These are phyloP conservation scores for Fusarium graminum DNA, from an alignment of 2,329 filamentous ascomycete species.

Conservation along the genomic window DNA sequence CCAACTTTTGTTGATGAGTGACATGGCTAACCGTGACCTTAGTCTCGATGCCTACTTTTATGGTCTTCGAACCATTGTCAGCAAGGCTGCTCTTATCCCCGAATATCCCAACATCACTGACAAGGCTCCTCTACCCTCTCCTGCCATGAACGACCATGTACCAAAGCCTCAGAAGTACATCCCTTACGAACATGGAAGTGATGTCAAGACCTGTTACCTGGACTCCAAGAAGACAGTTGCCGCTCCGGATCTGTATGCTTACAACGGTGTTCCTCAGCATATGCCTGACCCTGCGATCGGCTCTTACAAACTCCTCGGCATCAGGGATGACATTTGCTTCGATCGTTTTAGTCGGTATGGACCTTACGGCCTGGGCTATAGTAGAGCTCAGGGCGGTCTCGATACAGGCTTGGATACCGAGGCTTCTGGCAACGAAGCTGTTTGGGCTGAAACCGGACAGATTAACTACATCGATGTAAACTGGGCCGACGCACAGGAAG, in stretches of 20 bases:
- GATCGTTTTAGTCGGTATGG: constrained; percentile 88
- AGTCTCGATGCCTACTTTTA: constrained; percentile 87
- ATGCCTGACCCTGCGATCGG: constrained; percentile 84
- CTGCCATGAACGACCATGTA: constrained; percentile 53
- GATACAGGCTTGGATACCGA: constrained; percentile 81
- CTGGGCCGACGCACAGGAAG: constrained; percentile 67
- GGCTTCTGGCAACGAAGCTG: constrained; percentile 71
- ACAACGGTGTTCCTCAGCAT: constrained; percentile 77
- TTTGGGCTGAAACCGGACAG: constrained; percentile 68
- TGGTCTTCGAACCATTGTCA: constrained; percentile 78
- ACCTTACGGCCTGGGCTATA: constrained; percentile 89
- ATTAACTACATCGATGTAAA: constrained; percentile 69
- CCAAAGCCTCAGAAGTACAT: constrained; percentile 69
- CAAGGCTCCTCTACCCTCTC: constrained; percentile 52
- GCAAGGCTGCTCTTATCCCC: constrained; percentile 71
- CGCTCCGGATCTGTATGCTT: constrained; percentile 75
- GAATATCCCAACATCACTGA: constrained; percentile 74
- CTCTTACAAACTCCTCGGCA: constrained; percentile 78
- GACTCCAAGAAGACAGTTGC: constrained; percentile 69
- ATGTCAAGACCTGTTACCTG: constrained; percentile 72
- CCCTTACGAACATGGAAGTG: constrained; percentile 74
- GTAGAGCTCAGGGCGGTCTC: constrained; percentile 76
- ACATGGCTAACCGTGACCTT: constrained; percentile 30
- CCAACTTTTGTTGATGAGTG: not conserved
- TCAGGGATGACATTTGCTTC: constrained; percentile 85